phyloP scores from a whole-genome alignment of 108 stramenopile genomes.

The Asterionellopsis glacialis region DNA sequence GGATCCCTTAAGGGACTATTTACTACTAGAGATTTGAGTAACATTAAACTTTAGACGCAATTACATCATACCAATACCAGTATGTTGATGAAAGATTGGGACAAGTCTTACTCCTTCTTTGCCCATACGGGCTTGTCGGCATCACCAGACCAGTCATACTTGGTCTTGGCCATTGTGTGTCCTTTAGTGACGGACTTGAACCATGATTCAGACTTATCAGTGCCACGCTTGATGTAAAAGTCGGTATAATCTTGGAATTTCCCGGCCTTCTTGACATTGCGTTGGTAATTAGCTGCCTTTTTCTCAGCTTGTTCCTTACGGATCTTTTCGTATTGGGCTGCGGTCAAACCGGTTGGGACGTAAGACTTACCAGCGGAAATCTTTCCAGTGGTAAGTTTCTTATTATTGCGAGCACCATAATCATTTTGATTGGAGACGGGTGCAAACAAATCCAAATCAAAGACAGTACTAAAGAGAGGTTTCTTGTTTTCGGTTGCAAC shows the following conservation, averaged over 20 bases:
- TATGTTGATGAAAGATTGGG: too few species aligned
- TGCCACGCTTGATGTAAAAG: constrained; percentile 63
- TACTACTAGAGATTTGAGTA: too few species aligned
- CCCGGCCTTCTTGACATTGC: constrained; percentile 62
- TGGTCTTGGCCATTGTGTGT: constrained; percentile 68
- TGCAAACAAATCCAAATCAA: constrained; percentile 55
- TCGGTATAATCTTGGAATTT: constrained; percentile 58
- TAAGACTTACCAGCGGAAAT: constrained; percentile 40
- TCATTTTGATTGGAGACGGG: constrained; percentile 47
- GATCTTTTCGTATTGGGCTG: constrained; percentile 39
- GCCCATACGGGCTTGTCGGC: too few species aligned
- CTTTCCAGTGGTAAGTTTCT: constrained; percentile 49
- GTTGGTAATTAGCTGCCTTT: constrained; percentile 48
- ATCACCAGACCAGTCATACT: constrained; percentile 61
- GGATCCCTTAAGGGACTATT: too few species aligned
- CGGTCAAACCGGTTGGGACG: constrained; percentile 55
- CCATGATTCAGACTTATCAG: constrained; percentile 39
- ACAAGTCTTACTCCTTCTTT: too few species aligned
- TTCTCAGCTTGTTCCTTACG: constrained; percentile 40
- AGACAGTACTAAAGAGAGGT: neutral
- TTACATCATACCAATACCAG: too few species aligned
- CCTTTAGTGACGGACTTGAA: constrained; percentile 37
- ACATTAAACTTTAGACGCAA: too few species aligned
- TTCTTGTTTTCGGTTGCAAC: neutral
- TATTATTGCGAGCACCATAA: constrained; percentile 56